Base-by-base conservation (phyloP, 2,329 filamentous ascomycete species). In the Magnaporthiopsis incrustans region DNA sequence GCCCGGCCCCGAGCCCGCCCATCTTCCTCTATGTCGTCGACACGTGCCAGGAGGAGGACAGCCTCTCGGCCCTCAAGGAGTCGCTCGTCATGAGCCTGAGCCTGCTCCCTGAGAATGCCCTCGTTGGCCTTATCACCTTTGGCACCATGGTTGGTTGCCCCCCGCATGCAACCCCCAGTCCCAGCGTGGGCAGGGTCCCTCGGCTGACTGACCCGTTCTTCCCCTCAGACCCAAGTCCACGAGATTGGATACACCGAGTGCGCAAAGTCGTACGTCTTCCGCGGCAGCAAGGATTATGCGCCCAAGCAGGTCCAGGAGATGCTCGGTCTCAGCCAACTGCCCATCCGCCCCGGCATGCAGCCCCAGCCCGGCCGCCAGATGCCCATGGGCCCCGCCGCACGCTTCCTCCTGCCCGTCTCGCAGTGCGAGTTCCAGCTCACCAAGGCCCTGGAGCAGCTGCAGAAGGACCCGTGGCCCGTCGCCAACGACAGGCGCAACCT, bases 221-320 rank as follows among this genome's bases (percentile, higher is more conserved):
- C 14, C 68, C 60, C 27, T 18, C 69, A 92, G 90, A 87, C 92
- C 38, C 93, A 97, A 85, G 92, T 99, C 25, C 95, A 99, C 75
- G 95, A 99, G 78, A 91, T 99, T 69, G 95, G 95, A 64, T 99
- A 99, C 74, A 93, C 91, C 64, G 95, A 98, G 77, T 99, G 95
- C 77, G 92, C 95, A 68, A 99, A 98, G 78, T 97, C 94, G 7
- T 99, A 97, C 72, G 95, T 99, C 57, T 99, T 99, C 83, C 87
- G 94, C 64, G 95, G 95, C 56, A 97, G 88, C 82, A 99, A 98
- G 81, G 95, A 99, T 73, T 99, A 99, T 76, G 85, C 88, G n/a
- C 91, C 93, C 63, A 98, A 98, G 79, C 93, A 98, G 75, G 92
- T 99, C n/a, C 94, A 98, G 77, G 95, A 99, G 73, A 99, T 99